Percentiles rank a stretch among this genome's conserved stretches.
Conservation (phyloP, 495 filamentous ascomycete genomes). For the Thozetella sp. region DNA sequence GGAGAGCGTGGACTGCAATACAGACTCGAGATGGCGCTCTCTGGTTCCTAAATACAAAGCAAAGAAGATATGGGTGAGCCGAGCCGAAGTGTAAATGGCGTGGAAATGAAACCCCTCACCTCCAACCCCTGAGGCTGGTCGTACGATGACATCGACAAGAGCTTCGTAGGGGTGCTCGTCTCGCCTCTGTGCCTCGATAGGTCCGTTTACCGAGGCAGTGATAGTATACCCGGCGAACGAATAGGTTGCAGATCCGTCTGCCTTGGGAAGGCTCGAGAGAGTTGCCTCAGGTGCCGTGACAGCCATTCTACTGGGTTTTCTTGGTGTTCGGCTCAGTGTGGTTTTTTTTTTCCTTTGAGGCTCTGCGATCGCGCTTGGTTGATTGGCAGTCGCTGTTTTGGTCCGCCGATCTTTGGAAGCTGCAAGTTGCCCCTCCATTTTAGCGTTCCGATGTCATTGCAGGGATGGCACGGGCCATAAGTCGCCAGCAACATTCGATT, state of each 20-base stretch:
- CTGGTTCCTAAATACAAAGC: slow-evolving; percentile 56
- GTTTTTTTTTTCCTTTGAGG: slow-evolving; percentile 3
- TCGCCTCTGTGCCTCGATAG: slow-evolving; percentile 84
- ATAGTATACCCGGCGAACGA: slow-evolving; percentile 77
- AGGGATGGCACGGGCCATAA: neutral
- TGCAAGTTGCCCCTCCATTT: neutral
- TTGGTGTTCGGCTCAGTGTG: neutral
- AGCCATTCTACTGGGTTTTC: slow-evolving; percentile 35
- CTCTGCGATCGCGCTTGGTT: neutral
- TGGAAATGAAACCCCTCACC: slow-evolving; percentile 54
- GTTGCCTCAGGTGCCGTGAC: slow-evolving; percentile 44
- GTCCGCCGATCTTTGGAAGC: neutral
- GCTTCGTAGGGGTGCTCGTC: slow-evolving; percentile 92
- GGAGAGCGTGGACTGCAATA: slow-evolving; percentile 66
- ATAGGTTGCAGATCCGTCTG: slow-evolving; percentile 89
- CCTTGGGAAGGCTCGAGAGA: slow-evolving; percentile 63
- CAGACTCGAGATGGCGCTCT: slow-evolving; percentile 74
- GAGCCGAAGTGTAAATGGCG: slow-evolving; percentile 27
- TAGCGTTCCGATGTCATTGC: neutral
- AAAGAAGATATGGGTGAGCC: slow-evolving; percentile 40
- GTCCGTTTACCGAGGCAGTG: slow-evolving; percentile 85
- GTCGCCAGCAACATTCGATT: neutral
- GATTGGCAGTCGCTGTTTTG: neutral
- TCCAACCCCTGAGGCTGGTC: slow-evolving; percentile 82
- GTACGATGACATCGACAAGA: slow-evolving; percentile 84